Conservation (phyloP, 2,329 filamentous ascomycete species). For the Beauveria sp. region DNA sequence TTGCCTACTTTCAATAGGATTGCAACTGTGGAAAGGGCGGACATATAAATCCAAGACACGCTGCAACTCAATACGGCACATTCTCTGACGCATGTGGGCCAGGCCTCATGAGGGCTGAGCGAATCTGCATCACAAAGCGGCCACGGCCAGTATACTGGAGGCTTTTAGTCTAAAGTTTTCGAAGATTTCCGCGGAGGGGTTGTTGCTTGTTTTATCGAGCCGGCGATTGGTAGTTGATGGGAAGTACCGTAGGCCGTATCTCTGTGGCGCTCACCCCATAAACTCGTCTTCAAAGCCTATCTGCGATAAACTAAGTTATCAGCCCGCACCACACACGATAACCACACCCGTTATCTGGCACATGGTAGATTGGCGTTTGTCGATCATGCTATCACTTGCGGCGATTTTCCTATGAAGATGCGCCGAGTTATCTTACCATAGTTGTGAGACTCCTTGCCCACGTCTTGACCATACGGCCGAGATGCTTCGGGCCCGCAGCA, state of each 20-base stretch:
- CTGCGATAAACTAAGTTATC: slow-evolving; percentile 3
- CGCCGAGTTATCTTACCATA: not conserved
- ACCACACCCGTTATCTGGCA: not conserved
- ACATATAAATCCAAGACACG: slow-evolving; percentile 2
- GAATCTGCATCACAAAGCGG: not conserved
- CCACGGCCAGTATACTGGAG: not conserved
- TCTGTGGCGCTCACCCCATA: slow-evolving; percentile 1
- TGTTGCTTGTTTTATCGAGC: not conserved
- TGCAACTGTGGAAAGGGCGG: not conserved
- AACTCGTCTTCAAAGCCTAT: not conserved
- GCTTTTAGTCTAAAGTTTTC: not conserved
- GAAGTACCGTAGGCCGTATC: not conserved
- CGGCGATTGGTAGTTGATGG: not conserved
- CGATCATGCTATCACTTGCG: not conserved
- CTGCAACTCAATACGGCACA: slow-evolving; percentile 8
- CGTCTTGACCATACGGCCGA: not conserved
- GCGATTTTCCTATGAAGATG: not conserved
- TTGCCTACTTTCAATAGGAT: not conserved
- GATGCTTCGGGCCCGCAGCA: not conserved
- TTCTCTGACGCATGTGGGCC: slow-evolving; percentile 5
- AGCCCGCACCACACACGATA: not conserved
- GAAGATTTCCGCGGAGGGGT: slow-evolving; percentile 3
- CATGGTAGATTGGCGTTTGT: not conserved
- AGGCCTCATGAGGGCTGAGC: not conserved
- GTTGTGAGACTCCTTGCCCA: not conserved